Percentiles rank a stretch among this genome's conserved stretches.
Conservation (phyloP, 1,139 yeast genomes). For the Groenewaldozyma sp. region DNA sequence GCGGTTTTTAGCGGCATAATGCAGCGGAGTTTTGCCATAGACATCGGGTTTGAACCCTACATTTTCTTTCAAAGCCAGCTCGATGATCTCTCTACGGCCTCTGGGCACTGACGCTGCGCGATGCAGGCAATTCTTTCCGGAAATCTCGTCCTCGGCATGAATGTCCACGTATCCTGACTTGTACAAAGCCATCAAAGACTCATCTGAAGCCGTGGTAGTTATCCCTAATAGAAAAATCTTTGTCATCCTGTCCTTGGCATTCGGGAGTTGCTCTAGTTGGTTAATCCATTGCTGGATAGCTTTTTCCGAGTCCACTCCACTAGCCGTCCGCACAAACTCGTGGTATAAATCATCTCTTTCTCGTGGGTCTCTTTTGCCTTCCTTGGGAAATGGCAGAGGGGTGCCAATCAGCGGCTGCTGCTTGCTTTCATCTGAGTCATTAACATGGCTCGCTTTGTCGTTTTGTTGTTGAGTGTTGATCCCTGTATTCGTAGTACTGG, state of each 20-base stretch:
- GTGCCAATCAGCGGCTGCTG: background rate
- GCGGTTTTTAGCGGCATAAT: conserved; percentile 58
- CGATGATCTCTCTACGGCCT: conserved; percentile 28
- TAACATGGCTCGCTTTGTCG: too few species aligned
- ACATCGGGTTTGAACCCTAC: conserved; percentile 42
- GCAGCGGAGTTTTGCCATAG: conserved; percentile 78
- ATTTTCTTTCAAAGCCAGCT: conserved; percentile 26
- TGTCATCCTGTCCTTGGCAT: conserved; percentile 42
- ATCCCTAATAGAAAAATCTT: conserved; percentile 58
- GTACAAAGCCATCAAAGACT: conserved; percentile 33
- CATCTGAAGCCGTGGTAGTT: conserved; percentile 37
- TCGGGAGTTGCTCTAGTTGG: conserved; percentile 39
- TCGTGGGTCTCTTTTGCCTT: conserved; percentile 11
- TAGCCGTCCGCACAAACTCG: conserved; percentile 51
- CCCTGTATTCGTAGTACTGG: too few species aligned
- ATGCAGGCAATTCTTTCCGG: conserved; percentile 38
- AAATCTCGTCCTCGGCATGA: conserved; percentile 34
- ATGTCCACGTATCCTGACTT: conserved; percentile 33
- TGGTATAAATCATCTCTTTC: conserved; percentile 53
- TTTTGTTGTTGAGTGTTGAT: too few species aligned
- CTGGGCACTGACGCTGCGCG: conserved; percentile 36
- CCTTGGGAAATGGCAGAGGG: conserved; percentile 4
- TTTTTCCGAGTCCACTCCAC: conserved; percentile 21
- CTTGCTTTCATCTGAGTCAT: background rate
- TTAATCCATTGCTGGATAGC: conserved; percentile 35